phyloP scores from a whole-genome alignment of 1,284 basidiomycete species.

The Hypsizygus ulmarius region DNA sequence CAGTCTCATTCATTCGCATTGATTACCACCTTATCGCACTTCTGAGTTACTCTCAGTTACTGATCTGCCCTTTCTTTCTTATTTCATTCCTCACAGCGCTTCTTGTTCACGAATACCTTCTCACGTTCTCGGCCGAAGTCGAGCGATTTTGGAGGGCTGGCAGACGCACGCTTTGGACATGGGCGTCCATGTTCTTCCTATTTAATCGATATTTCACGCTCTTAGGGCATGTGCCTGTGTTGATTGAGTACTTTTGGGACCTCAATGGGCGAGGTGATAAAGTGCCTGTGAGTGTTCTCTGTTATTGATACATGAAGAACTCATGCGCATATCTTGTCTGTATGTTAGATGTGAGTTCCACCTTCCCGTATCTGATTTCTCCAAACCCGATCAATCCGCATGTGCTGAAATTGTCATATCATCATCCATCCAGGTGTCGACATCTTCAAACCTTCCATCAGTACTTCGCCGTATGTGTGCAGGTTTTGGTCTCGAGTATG shows the following conservation, averaged over 20 bases:
- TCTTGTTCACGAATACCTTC: constrained; percentile 33
- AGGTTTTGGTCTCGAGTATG: constrained; percentile 20
- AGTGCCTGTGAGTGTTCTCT: constrained; percentile 5
- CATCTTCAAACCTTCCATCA: constrained; percentile 20
- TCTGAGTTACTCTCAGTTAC: no score
- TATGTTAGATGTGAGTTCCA: neutral
- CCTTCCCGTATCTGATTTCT: neutral
- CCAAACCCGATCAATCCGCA: neutral
- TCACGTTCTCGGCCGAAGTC: constrained; percentile 36
- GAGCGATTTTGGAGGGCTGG: constrained; percentile 34
- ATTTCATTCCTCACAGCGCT: no score
- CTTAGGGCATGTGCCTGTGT: constrained; percentile 28
- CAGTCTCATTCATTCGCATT: neutral
- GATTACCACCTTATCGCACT: neutral
- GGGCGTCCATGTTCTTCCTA: constrained; percentile 33
- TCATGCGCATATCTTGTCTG: no score
- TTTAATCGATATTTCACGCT: constrained; percentile 37
- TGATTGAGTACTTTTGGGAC: constrained; percentile 23
- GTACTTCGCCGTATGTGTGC: constrained; percentile 21
- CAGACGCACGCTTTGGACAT: constrained; percentile 15
- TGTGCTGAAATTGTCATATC: constrained; percentile 1
- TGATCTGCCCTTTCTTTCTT: no score
- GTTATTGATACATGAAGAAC: neutral
- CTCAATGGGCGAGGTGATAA: constrained; percentile 11
- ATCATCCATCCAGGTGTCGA: constrained; percentile 15